These are phyloP conservation scores for Arctostaphylos glauca DNA, from an alignment of 148 eudicot genomes.

Conservation along the genomic window DNA sequence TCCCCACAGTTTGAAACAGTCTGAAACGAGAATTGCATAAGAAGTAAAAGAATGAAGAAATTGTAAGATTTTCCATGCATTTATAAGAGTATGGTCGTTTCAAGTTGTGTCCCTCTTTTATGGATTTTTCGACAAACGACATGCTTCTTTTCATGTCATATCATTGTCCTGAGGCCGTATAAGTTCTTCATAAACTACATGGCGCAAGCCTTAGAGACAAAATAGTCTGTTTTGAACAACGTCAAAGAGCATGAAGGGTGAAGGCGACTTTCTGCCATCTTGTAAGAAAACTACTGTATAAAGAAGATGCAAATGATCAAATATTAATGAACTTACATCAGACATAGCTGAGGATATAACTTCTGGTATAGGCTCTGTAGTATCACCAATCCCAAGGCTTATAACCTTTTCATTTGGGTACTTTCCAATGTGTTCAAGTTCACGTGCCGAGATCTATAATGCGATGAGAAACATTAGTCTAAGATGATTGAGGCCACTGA, in stretches of 20 bases:
- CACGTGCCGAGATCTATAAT: conserved; percentile 41
- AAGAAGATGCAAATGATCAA: background rate
- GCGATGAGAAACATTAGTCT: background rate
- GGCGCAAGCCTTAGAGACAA: background rate
- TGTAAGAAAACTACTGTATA: background rate
- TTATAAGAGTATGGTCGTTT: too few relatives aligned
- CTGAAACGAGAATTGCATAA: too few relatives aligned
- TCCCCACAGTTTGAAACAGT: too few relatives aligned
- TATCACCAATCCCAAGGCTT: conserved; percentile 83
- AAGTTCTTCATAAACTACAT: background rate
- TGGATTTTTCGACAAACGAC: background rate
- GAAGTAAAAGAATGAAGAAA: background rate
- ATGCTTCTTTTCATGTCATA: too few relatives aligned
- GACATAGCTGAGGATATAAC: conserved; percentile 61
- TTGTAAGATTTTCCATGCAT: background rate
- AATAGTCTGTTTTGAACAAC: background rate
- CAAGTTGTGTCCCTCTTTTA: background rate
- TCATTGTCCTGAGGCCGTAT: background rate
- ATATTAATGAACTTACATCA: conserved; percentile 40
- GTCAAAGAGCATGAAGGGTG: background rate
- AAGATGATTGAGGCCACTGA: background rate
- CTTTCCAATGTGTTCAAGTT: conserved; percentile 52
- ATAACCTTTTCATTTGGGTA: conserved; percentile 70
- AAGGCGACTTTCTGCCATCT: background rate
- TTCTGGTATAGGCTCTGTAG: conserved; percentile 76